phyloP scores from a whole-genome alignment of 768 basidiomycete species.

The Kwoniella dendrophila region DNA sequence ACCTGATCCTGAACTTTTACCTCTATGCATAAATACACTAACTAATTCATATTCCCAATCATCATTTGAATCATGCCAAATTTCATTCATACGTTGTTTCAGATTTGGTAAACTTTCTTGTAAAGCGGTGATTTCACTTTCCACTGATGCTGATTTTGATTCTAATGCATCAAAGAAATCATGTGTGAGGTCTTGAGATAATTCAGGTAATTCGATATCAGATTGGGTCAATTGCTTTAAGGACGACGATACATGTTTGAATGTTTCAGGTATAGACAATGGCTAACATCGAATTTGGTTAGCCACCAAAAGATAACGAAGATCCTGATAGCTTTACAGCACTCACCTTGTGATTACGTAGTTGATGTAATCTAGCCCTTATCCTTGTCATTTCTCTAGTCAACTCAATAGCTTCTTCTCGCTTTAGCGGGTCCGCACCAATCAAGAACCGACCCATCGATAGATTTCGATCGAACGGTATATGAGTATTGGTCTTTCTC shows the following conservation, averaged over 20 bases:
- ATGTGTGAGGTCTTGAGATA: constrained; percentile 23
- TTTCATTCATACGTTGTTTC: constrained; percentile 61
- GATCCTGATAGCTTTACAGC: too few relatives aligned
- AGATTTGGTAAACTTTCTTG: constrained; percentile 31
- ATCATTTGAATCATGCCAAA: constrained; percentile 73
- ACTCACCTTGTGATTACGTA: constrained; percentile 73
- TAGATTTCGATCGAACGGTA: constrained; percentile 83
- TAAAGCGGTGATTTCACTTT: constrained; percentile 31
- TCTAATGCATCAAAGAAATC: constrained; percentile 42
- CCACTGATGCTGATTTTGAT: constrained; percentile 24
- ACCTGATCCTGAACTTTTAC: constrained; percentile 41
- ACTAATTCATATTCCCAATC: constrained; percentile 77
- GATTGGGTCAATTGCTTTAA: constrained; percentile 10
- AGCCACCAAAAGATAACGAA: background rate
- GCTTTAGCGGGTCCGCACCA: constrained; percentile 70
- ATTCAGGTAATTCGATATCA: background rate
- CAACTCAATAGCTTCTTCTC: constrained; percentile 68
- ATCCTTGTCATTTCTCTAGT: constrained; percentile 67
- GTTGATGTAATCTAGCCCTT: constrained; percentile 68
- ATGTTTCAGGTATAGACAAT: constrained; percentile 37
- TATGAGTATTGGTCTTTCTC: constrained; percentile 94
- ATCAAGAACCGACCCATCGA: constrained; percentile 91
- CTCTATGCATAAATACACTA: constrained; percentile 90
- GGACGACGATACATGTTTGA: constrained; percentile 33
- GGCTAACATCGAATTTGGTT: constrained; percentile 26